Conservation (phyloP, 148 eudicot genomes). For the Agrostemma githago region DNA sequence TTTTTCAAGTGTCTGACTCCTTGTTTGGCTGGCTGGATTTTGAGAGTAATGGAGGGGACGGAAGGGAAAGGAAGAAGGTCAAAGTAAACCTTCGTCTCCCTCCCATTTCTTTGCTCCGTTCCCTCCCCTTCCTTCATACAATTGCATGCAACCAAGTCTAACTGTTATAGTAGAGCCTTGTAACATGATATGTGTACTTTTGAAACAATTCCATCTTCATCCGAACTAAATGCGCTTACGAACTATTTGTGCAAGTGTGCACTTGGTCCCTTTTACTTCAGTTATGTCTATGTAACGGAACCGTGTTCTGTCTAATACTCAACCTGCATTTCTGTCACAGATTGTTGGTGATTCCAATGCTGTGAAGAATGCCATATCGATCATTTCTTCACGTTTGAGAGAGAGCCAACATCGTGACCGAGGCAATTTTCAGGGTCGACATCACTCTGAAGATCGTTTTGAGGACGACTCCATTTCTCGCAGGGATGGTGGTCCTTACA, state of each 20-base stretch:
- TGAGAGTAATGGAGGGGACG: no score
- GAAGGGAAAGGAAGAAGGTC: no score
- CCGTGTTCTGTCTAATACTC: slow-evolving; percentile 17
- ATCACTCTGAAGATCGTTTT: slow-evolving; percentile 69
- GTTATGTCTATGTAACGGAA: slow-evolving; percentile 2
- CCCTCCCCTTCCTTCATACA: no score
- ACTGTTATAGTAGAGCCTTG: neutral
- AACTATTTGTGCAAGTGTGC: neutral
- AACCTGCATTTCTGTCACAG: slow-evolving; percentile 28
- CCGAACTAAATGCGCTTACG: slow-evolving; percentile 3
- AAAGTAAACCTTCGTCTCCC: no score
- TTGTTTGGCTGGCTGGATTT: neutral
- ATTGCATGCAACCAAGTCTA: no score
- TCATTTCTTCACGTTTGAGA: slow-evolving; percentile 80
- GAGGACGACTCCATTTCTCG: slow-evolving; percentile 71
- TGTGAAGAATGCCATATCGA: slow-evolving; percentile 76
- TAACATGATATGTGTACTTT: neutral
- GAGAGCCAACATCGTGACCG: slow-evolving; percentile 99
- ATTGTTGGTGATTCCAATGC: slow-evolving; percentile 73
- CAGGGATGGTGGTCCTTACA: slow-evolving; percentile 50
- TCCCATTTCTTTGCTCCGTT: no score
- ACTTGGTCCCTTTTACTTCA: neutral
- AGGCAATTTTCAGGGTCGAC: slow-evolving; percentile 50
- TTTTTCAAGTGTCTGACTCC: neutral
- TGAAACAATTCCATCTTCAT: neutral